A percentile compares a stretch with the other conserved stretches of the same genome.
These are phyloP conservation scores for Xylogone sp. DNA, from an alignment of 2,329 filamentous ascomycete species.

Conservation along the genomic window DNA sequence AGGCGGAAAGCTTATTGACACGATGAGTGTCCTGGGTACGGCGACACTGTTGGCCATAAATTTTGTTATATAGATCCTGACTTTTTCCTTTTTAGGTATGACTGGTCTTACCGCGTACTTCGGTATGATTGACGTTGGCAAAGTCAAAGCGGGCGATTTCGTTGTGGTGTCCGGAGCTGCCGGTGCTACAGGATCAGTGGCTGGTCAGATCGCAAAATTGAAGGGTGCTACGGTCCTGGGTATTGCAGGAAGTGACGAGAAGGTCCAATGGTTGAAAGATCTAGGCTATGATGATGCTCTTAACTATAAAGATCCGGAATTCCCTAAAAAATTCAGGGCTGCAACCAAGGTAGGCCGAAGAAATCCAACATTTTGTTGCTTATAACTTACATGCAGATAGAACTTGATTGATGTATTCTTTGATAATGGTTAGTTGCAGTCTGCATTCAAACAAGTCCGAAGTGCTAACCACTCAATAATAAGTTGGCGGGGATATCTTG, in stretches of 20 bases:
- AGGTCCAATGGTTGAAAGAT: constrained; percentile 63
- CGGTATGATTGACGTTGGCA: constrained; percentile 65
- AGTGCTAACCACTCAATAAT: background rate
- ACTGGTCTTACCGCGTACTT: constrained; percentile 76
- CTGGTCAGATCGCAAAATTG: constrained; percentile 74
- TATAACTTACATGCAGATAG: constrained; percentile 16
- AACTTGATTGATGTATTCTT: constrained; percentile 66
- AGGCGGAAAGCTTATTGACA: constrained; percentile 48
- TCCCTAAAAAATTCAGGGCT: constrained; percentile 54
- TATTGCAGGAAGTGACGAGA: constrained; percentile 62
- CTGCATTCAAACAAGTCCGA: background rate
- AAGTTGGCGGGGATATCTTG: constrained; percentile 65
- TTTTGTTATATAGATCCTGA: constrained; percentile 3
- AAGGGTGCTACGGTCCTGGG: constrained; percentile 61
- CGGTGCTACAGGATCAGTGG: constrained; percentile 73
- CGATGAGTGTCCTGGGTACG: constrained; percentile 49
- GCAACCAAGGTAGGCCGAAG: constrained; percentile 43
- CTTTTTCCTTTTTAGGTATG: constrained; percentile 49
- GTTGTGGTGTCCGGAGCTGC: constrained; percentile 77
- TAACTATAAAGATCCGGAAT: constrained; percentile 66
- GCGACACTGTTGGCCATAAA: background rate
- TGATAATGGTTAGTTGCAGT: constrained; percentile 48
- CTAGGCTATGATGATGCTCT: constrained; percentile 64
- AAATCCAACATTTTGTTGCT: background rate
- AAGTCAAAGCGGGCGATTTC: constrained; percentile 65